Evolutionary conservation across 805 yeast species (phyloP), one percentile per base, ranked within the genome.

Genomic region (Sungouiella thailandica): DNA sequence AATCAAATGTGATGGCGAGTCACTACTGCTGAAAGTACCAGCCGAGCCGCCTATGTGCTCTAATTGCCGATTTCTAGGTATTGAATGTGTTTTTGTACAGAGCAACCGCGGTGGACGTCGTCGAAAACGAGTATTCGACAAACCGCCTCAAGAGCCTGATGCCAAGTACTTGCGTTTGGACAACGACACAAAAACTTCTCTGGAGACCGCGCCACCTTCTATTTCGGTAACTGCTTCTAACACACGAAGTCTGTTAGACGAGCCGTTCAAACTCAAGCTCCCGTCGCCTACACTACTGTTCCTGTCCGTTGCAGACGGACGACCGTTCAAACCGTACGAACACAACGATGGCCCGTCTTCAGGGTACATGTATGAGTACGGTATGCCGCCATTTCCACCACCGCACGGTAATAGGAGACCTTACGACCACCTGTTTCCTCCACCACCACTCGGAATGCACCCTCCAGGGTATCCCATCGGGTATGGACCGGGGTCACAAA

Each of bases 1-100:
- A 46, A 66, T 78, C 41, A 78, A 76, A 44, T 78, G 85, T 53
- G 83, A 78, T 43, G 84, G 84, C 10, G 83, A 76, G 43, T 15
- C 31, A 4, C 29, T 30, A 5, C 35, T 24, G 16, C 31, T 23
- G n/a, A 14, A 18, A 2, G 12, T 14, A 11, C 48, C 62, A 10
- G 29, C 28, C 12, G 29, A 19, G 23, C 19, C 38, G 12, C 42
- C 40, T 6, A 34, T 44, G 10, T 77, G 83, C 43, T 53, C 79
- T 24, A 76, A 76, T 45, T 76, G 82, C 44, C 55, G 58, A 32
- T 35, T 60, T 3, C 47, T 69, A 12, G 72, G 70, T 1, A 53
- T 60, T 0, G 69, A 67, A 18, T 77, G 83, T 53, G 70, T 75
- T 14, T 77, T 74, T 53, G 78, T 76, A 11, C 72, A 70, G 34